Evolutionary conservation across 2,329 filamentous ascomycete genomes (phyloP).

Genomic region (Talaromyces marneffei): DNA sequence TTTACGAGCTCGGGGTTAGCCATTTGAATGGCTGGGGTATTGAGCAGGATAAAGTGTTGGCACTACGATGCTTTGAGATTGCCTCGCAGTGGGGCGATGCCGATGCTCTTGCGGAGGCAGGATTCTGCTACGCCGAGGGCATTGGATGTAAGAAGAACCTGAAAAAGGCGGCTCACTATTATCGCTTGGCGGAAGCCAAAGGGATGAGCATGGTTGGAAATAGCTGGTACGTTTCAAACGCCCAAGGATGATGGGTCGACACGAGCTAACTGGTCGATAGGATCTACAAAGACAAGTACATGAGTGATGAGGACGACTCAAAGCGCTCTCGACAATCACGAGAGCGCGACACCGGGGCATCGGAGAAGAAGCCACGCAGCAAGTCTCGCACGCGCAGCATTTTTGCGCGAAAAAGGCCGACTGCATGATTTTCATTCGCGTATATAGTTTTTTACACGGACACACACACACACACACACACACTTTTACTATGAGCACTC

Average conservation of each 20-base stretch:
- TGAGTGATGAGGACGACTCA: slow-evolving; percentile 55
- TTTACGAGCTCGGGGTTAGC: slow-evolving; percentile 93
- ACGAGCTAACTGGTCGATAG: slow-evolving; percentile 41
- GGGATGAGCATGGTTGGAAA: slow-evolving; percentile 98
- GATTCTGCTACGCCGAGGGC: slow-evolving; percentile 92
- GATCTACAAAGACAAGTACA: slow-evolving; percentile 96
- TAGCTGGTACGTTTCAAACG: slow-evolving; percentile 88
- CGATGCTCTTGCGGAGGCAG: slow-evolving; percentile 88
- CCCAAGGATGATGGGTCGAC: too few relatives aligned
- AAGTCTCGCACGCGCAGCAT: slow-evolving; percentile 71
- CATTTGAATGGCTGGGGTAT: slow-evolving; percentile 99
- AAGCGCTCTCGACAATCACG: slow-evolving; percentile 25
- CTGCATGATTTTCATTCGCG: slow-evolving; percentile 1
- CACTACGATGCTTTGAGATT: slow-evolving; percentile 91
- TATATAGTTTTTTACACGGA: not conserved
- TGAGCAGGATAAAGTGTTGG: slow-evolving; percentile 81
- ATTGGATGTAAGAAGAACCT: slow-evolving; percentile 93
- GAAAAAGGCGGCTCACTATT: slow-evolving; percentile 87
- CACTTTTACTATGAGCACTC: not conserved
- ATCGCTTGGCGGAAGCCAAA: slow-evolving; percentile 82
- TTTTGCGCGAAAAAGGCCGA: slow-evolving; percentile 57
- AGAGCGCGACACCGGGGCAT: slow-evolving; percentile 37
- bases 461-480: too few relatives aligned
- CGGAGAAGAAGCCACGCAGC: slow-evolving; percentile 62
- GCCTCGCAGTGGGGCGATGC: slow-evolving; percentile 92